Evolutionary conservation across 352 stramenopile species (phyloP), one percentile per base, ranked within the genome.

Genomic region (Phytophthora syringae): DNA sequence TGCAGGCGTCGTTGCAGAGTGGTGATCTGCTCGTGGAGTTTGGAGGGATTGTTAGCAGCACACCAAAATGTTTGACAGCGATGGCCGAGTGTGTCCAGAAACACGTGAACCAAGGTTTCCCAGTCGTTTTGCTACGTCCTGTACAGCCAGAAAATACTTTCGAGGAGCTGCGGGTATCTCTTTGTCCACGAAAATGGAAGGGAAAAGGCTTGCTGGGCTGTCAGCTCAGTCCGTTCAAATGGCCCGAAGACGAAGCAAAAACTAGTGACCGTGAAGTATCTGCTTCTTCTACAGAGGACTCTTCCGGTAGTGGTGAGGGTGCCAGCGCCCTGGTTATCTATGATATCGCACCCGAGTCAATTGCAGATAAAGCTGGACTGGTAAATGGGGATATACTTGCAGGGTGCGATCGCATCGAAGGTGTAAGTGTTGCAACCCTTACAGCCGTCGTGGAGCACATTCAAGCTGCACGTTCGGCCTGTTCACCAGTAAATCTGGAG

Each of bases 201-300:
- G 82, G 80, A 15, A 91, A 89, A 57, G 82, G 82, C 0, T 57
- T 91, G 2, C 72, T 91, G 2, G 82, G 82, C 0, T 91, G 80
- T 34, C 78, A 91, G 40, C 51, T 91, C 4, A 81, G 74, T 47
- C 80, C 82, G 24, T 89, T 83, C 63, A 86, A 89, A 45, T 86
- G 80, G 79, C 32, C 73, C 4, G 34, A 68, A 10, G 6, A 37
- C 28, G 47, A 51, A 21, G 1, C 15, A 24, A 25, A 52, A 15
- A 21, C 16, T 22, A 42, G 18, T 36, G 51, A 64, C 4, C 27
- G 2, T 21, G 60, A 57, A 30, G 13, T 28, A 10, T 15, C 32
- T n/a, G 24, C n/a, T 40, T 22, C 7, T 12, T 40, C 25, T 2
- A 39, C 45, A 13, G 64, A 50, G 7, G 11, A 27, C 39, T 24